These are phyloP conservation scores for Aquanectria penicillioides DNA, from an alignment of 2,329 filamentous ascomycete species.

Conservation along the genomic window DNA sequence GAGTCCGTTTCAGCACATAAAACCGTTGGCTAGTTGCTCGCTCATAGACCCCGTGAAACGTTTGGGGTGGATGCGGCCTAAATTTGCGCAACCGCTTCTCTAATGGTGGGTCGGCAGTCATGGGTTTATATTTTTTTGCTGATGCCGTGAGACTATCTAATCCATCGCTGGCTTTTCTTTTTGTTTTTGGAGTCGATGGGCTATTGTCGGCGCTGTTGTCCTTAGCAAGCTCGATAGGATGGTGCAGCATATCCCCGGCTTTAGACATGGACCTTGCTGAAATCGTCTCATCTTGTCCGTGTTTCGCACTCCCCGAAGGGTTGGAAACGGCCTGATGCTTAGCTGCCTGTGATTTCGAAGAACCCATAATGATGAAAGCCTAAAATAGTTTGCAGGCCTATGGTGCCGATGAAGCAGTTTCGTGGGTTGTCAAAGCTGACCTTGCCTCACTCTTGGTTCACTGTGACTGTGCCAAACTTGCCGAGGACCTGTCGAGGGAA, in stretches of 20 bases:
- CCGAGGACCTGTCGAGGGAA: too few species aligned
- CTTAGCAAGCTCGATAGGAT: slow-evolving; percentile 18
- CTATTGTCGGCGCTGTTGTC: slow-evolving; percentile 4
- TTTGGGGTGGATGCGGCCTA: slow-evolving; percentile 45
- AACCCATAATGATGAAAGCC: too few species aligned
- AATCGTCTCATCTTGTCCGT: slow-evolving; percentile 4
- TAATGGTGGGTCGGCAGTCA: slow-evolving; percentile 7
- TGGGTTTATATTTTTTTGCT: slow-evolving; percentile 27
- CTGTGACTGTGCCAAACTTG: too few species aligned
- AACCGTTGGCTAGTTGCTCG: slow-evolving; percentile 56
- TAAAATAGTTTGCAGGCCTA: too few species aligned
- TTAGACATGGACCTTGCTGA: neutral
- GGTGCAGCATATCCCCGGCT: slow-evolving; percentile 13
- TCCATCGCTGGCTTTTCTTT: slow-evolving; percentile 25
- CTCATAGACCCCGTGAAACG: slow-evolving; percentile 49
- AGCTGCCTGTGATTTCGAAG: too few species aligned
- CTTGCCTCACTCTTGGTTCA: too few species aligned
- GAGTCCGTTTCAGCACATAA: slow-evolving; percentile 56
- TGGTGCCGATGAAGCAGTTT: too few species aligned
- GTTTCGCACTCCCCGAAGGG: too few species aligned
- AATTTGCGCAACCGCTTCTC: slow-evolving; percentile 51
- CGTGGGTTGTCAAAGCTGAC: too few species aligned
- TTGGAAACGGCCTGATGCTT: too few species aligned
- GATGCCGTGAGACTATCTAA: neutral
- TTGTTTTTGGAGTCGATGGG: slow-evolving; percentile 19